Base-by-base conservation (phyloP, 495 filamentous ascomycete genomes). In the Chaetomium cochliodes region DNA sequence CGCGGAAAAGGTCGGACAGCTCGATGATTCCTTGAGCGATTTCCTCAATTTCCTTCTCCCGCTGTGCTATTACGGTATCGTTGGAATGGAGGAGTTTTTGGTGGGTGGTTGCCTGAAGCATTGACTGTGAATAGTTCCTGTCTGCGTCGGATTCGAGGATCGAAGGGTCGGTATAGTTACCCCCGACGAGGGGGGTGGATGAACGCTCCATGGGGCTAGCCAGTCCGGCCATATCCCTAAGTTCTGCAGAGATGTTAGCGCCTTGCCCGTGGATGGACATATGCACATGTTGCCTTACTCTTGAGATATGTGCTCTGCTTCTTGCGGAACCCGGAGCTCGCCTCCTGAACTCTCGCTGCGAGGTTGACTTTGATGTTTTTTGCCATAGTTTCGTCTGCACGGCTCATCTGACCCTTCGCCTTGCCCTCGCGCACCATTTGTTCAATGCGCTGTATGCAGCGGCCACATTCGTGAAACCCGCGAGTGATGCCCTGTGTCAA, bases 1-100 rank as follows among this genome's bases (percentile, higher is more conserved):
- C 96, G 52, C 93, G 91, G 81, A 98, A 98, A 47, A 98, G 92
- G 72, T 96, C 92, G 1, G 92, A 88, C 3, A 98, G 82, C 68
- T 98, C 96, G 70, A 98, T 97, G 74, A 98, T 97, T 49, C 94
- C 94, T 70, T 96, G 92, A 0, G 94, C 94, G 65, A 98, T 98
- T 65, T 97, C 92, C 64, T 93, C 94, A 76, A 98, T 98, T 73
- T 97, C 94, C n/a, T 88, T 85, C 77, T 98, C 94, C 59, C 94
- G 90, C 73, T 97, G 94, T 61, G 87, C 86, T 68, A 98, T 98
- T 16, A 85, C 88, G 1, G 86, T 81, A 70, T 98, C 94, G 70
- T 96, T 93, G 61, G 87, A 87, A 26, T 89, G 86, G 7, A 88
- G 81, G 22, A 84, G 80, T 57, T 87, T 86, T 67, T 90, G 86